phyloP scores from a whole-genome alignment of 2,329 filamentous ascomycete genomes.

The Fusarium haematococcum region DNA sequence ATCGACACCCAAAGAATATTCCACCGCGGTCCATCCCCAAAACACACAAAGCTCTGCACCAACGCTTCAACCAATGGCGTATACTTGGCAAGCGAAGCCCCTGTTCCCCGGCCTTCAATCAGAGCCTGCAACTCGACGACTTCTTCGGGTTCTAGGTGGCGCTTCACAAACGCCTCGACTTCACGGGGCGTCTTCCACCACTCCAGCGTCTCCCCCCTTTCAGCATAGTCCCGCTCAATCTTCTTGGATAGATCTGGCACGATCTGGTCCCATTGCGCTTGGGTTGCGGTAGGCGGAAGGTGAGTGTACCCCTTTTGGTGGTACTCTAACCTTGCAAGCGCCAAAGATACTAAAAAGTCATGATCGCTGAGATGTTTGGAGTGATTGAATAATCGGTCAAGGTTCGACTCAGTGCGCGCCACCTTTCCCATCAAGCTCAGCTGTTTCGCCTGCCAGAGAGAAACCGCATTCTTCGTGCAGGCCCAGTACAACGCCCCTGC shows the following conservation, averaged over 20 bases:
- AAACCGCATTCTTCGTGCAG: slow-evolving; percentile 34
- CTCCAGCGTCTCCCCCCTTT: slow-evolving; percentile 16
- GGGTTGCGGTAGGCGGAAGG: background rate
- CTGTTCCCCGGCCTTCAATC: slow-evolving; percentile 33
- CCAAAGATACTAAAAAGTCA: slow-evolving; percentile 37
- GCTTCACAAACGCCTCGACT: slow-evolving; percentile 35
- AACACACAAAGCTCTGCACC: slow-evolving; percentile 41
- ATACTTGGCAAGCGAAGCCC: slow-evolving; percentile 18
- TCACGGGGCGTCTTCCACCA: slow-evolving; percentile 42
- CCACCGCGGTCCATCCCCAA: slow-evolving; percentile 42
- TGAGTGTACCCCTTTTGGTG: slow-evolving; percentile 38
- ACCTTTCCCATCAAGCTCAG: slow-evolving; percentile 16
- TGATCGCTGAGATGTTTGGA: slow-evolving; percentile 33
- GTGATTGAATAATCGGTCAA: slow-evolving; percentile 41
- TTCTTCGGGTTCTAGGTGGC: slow-evolving; percentile 31
- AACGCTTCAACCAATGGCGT: slow-evolving; percentile 33
- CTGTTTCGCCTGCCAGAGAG: slow-evolving; percentile 37
- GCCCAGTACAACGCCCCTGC: slow-evolving; percentile 43
- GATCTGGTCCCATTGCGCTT: slow-evolving; percentile 6
- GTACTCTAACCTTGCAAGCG: slow-evolving; percentile 35
- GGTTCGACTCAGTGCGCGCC: background rate
- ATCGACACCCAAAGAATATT: slow-evolving; percentile 38
- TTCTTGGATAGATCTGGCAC: slow-evolving; percentile 1
- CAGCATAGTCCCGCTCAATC: slow-evolving; percentile 29
- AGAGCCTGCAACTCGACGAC: slow-evolving; percentile 30